A percentile compares a stretch with the other conserved stretches of the same genome.
Conservation (phyloP, 192 early-diverging fungal species). For the Allomyces javanicus region DNA sequence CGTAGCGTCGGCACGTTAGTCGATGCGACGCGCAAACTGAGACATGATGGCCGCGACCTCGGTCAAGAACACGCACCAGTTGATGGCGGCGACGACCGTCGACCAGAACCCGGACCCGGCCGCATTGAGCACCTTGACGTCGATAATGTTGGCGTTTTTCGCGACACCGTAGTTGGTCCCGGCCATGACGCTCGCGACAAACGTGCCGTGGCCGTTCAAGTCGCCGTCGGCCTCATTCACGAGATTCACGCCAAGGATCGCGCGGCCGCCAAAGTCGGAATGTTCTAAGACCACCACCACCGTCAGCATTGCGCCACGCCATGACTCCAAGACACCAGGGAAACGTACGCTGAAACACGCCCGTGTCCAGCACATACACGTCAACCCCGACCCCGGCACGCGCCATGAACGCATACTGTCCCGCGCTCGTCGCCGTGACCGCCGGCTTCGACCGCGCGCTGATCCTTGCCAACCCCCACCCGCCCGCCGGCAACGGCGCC, state of each 20-base stretch:
- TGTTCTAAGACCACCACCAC: too few species aligned
- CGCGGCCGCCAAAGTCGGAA: too few species aligned
- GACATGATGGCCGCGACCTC: too few species aligned
- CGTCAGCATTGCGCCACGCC: too few species aligned
- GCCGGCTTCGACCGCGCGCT: too few species aligned
- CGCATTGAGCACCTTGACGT: conserved; percentile 46
- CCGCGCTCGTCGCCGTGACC: too few species aligned
- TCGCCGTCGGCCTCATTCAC: not conserved
- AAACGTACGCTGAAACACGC: not conserved
- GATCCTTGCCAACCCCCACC: too few species aligned
- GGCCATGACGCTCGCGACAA: conserved; percentile 47
- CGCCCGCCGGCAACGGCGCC: too few species aligned
- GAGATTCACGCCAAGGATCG: too few species aligned
- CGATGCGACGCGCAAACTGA: too few species aligned
- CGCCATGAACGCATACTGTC: not conserved
- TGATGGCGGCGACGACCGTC: conserved; percentile 19
- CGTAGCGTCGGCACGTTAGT: too few species aligned
- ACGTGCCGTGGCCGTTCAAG: conserved; percentile 21
- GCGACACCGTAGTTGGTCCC: conserved; percentile 45
- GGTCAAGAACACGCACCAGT: conserved; percentile 10
- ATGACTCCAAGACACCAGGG: not conserved
- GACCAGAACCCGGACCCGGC: conserved; percentile 32
- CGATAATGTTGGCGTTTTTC: conserved; percentile 41
- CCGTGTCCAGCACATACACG: not conserved
- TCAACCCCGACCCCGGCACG: not conserved